Evolutionary conservation across 75 land plant genomes (phyloP).

Genomic region (Selaginella tamariscina): DNA sequence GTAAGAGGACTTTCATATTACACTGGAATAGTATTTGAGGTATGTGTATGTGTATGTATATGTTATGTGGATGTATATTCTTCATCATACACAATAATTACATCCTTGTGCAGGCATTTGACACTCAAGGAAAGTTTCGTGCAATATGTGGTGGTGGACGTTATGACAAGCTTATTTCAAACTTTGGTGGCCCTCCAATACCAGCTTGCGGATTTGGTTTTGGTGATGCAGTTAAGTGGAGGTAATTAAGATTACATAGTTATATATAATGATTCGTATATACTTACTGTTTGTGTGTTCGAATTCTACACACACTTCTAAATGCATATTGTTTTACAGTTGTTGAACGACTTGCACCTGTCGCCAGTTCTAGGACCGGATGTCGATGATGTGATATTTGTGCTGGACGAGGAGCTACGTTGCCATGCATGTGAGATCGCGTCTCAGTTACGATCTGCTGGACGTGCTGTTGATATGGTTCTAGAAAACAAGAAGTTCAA

Average conservation of each 20-base stretch:
- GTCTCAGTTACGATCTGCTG: constrained; percentile 45
- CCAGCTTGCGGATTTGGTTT: constrained; percentile 99
- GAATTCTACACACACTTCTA: too few relatives aligned
- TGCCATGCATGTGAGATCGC: constrained; percentile 60
- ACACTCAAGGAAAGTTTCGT: constrained; percentile 65
- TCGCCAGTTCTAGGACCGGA: constrained; percentile 46
- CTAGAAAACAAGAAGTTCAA: constrained; percentile 62
- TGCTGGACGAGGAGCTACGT: constrained; percentile 55
- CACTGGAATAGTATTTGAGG: constrained; percentile 97
- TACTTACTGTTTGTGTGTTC: constrained; percentile 9
- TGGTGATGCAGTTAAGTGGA: constrained; percentile 96
- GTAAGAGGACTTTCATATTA: constrained; percentile 96
- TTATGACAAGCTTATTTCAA: constrained; percentile 74
- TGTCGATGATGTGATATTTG: constrained; percentile 64
- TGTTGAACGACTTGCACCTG: constrained; percentile 68
- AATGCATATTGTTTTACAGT: constrained; percentile 33
- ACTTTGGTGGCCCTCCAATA: constrained; percentile 72
- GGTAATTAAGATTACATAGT: constrained; percentile 25
- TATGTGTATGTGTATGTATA: constrained; percentile 14
- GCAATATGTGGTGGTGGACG: constrained; percentile 99
- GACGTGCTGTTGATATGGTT: constrained; percentile 72
- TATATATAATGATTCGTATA: not conserved
- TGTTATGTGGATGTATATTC: not conserved
- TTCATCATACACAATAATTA: not conserved
- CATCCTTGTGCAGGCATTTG: constrained; percentile 93